phyloP scores from a whole-genome alignment of 805 yeast species.

The Pichia sporocuriosa region DNA sequence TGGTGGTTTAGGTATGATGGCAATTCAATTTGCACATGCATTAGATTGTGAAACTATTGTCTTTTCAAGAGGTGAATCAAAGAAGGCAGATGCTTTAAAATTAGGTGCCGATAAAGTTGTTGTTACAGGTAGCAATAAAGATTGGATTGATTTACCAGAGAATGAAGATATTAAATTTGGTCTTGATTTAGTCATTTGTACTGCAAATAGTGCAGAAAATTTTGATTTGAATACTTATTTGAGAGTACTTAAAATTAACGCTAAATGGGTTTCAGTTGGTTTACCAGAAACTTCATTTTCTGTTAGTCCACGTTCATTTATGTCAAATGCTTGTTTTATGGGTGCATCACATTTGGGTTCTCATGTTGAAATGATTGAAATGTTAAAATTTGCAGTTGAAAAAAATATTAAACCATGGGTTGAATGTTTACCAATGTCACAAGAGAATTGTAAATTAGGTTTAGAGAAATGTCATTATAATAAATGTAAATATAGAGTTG shows the following conservation, averaged over 20 bases:
- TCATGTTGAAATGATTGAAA: conserved; percentile 55
- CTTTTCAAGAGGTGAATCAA: conserved; percentile 44
- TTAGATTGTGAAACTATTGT: conserved; percentile 57
- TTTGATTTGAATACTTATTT: conserved; percentile 45
- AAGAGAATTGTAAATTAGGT: conserved; percentile 46
- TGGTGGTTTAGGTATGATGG: conserved; percentile 66
- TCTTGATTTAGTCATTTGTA: conserved; percentile 47
- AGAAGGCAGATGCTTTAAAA: conserved; percentile 45
- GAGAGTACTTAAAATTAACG: conserved; percentile 47
- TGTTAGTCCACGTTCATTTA: conserved; percentile 36
- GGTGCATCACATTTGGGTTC: conserved; percentile 59
- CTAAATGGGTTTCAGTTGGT: conserved; percentile 59
- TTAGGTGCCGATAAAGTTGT: conserved; percentile 52
- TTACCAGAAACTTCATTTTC: conserved; percentile 47
- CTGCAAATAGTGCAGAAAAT: conserved; percentile 45
- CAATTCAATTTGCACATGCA: conserved; percentile 52
- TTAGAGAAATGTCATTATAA: conserved; percentile 47
- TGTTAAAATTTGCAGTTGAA: conserved; percentile 59
- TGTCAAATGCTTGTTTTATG: conserved; percentile 40
- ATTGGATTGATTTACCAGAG: conserved; percentile 15
- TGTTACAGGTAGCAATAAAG: conserved; percentile 41
- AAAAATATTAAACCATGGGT: conserved; percentile 56
- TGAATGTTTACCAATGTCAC: conserved; percentile 50
- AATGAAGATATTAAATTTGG: conserved; percentile 18
- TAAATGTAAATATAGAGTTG: conserved; percentile 59